phyloP scores from a whole-genome alignment of 306 rosid genomes.

The Crotalaria pallida region DNA sequence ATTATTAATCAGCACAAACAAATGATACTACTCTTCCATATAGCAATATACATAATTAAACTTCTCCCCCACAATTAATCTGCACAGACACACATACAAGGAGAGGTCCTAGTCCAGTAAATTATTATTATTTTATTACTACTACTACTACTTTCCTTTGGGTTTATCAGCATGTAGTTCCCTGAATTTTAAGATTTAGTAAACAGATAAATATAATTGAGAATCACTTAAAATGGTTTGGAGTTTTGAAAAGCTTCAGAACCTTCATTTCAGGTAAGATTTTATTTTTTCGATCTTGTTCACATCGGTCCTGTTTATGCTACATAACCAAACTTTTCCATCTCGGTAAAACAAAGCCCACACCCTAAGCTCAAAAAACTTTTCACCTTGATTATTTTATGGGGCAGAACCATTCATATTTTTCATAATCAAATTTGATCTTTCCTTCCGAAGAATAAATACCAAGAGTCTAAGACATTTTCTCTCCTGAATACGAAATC shows the following conservation, averaged over 20 bases:
- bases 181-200: neutral
- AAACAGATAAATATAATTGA: neutral
- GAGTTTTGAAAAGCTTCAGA: neutral
- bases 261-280: neutral
- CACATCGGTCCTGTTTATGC: neutral
- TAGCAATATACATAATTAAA: neutral
- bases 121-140: too few relatives aligned
- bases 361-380: neutral
- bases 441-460: too few relatives aligned
- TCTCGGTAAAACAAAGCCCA: neutral
- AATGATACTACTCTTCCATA: neutral
- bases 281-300: neutral
- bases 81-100: neutral
- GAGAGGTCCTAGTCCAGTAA: neutral
- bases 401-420: neutral
- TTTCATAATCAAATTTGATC: neutral
- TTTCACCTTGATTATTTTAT: neutral
- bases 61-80: neutral
- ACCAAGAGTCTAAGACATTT: neutral
- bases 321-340: neutral
- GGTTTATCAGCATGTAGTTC: neutral
- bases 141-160: neutral
- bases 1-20: slow-evolving; percentile 7
- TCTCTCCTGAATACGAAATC: slow-evolving; percentile 7
- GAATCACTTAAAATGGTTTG: neutral